Base-by-base conservation (phyloP, 257 asterid genomes). In the Scutellaria barbata region DNA sequence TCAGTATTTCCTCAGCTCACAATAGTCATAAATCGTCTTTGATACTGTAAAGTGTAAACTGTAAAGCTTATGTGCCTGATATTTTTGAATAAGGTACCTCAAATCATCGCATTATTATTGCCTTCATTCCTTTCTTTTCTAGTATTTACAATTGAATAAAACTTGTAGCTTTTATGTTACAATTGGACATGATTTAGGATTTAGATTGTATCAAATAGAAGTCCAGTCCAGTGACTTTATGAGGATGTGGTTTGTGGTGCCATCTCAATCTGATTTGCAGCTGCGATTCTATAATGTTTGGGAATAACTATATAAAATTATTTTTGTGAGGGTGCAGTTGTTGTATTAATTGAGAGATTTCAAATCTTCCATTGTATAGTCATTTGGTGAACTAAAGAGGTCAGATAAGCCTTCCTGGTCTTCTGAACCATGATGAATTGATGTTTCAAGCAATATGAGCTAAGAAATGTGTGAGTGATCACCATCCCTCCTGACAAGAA, bases 231-330 rank as follows among this genome's bases (percentile, higher is more conserved):
- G 42, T 10, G 47, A 57, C 7, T 20, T 20, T 10, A 9, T 18
- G 42, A 16, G 70, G 12, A 30, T 68, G 10, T 41, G 16, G 16
- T 53, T 73, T 65, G n/a, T 12, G 56, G 72, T 60, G 70, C 37
- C 52, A 17, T 22, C 47, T 57, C 56, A 25, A 50, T 52, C 52
- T 50, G 60, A 48, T 59, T 12, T 35, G 6, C 18, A 16, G 62
- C 39, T 66, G n/a, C 37, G 17, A 22, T 71, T 72, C 62, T 74
- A 0, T 22, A 12, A 10, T 50, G 8, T 39, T 37, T 50, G 52
- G 66, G 10, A 60, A 55, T 17, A n/a, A 25, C 40, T 13, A 58
- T 6, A 50, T 50, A 14, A 45, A 42, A 22, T 5, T 8, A 18
- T 18, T 46, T 1, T 33, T 33, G 11, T 47, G 42, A 25, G 22